Base-by-base conservation (phyloP, 2,329 filamentous ascomycete genomes). In the Lachnellula arida region DNA sequence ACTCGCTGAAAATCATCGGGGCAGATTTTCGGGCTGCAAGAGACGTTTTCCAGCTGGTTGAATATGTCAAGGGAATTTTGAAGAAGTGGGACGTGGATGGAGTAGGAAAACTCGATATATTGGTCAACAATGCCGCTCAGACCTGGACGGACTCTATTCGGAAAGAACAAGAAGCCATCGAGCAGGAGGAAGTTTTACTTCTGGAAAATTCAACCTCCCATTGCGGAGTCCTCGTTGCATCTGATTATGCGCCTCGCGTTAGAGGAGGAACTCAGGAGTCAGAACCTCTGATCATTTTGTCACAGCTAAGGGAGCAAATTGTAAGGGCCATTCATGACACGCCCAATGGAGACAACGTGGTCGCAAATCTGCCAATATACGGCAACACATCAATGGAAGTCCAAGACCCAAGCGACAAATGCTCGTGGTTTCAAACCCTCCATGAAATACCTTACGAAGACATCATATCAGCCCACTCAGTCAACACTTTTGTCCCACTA, bases 121-220 rank as follows among this genome's bases (percentile, higher is more conserved):
- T 62, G 19, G 54, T 62, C 49, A 62, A 62, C n/a, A 62, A 60
- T 23, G 55, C 60, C 5, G 60, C 60, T 14, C 60, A 62, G 34
- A 62, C 60, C 7, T 56, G 51, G 51, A 62, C 60, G 7, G 60
- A 62, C 39, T 49, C 58, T 2, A 4, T 60, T 6, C 46, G 56
- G 32, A 46, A 54, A 19, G 60, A 62, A 15, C 42, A 23, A 17
- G 25, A 46, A 28, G 60, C 58, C 0, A 50, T 60, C 14, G 22
- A 58, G 15, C 19, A 32, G n/a, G 60, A 62, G 28, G 8, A 51
- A 19, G 1, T 4, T 22, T 39, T 55, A 34, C 25, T 5, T 5
- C 4, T 50, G 3, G 25, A 58, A 9, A 43, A 44, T 17, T 35
- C 28, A 44, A n/a, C 23, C n/a, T 25, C 34, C 28, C 28, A 32